phyloP scores from a whole-genome alignment of 257 asterid genomes.

The Misopates orontium region DNA sequence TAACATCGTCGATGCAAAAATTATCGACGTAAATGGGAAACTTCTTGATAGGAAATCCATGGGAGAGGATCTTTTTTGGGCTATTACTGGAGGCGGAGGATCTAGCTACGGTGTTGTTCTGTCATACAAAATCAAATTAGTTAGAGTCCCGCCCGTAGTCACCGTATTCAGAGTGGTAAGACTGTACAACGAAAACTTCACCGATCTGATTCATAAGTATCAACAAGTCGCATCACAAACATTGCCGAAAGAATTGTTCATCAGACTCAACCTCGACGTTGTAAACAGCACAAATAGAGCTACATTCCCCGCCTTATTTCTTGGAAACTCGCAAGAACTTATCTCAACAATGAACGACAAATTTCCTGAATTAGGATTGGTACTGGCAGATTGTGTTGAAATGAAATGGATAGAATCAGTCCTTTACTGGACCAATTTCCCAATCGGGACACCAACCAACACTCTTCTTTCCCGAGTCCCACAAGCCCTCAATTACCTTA shows the following conservation, averaged over 20 bases:
- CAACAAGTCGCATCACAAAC: conserved; percentile 32
- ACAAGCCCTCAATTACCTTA: conserved; percentile 26
- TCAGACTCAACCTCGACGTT: conserved; percentile 36
- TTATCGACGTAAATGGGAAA: conserved; percentile 45
- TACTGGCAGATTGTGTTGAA: conserved; percentile 38
- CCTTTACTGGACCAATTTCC: conserved; percentile 45
- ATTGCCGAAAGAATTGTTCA: conserved; percentile 39
- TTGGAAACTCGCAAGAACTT: conserved; percentile 44
- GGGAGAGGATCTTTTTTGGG: conserved; percentile 71
- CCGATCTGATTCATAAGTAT: conserved; percentile 35
- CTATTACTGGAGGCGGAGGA: conserved; percentile 59
- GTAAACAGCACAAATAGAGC: conserved; percentile 43
- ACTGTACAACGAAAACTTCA: conserved; percentile 31
- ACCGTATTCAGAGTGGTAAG: conserved; percentile 39
- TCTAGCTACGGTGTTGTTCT: conserved; percentile 49
- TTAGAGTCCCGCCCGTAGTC: conserved; percentile 33
- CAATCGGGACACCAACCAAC: conserved; percentile 34
- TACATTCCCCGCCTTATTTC: conserved; percentile 40
- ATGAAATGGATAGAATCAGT: conserved; percentile 63
- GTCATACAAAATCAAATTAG: conserved; percentile 45
- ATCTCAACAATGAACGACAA: conserved; percentile 27
- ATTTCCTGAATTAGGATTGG: conserved; percentile 47
- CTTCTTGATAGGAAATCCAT: conserved; percentile 43
- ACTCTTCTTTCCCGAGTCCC: conserved; percentile 49
- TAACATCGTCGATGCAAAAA: conserved; percentile 44